Evolutionary conservation across 768 basidiomycete species (phyloP), one percentile per base, ranked within the genome.

Genomic region (Lentinula detonsa): DNA sequence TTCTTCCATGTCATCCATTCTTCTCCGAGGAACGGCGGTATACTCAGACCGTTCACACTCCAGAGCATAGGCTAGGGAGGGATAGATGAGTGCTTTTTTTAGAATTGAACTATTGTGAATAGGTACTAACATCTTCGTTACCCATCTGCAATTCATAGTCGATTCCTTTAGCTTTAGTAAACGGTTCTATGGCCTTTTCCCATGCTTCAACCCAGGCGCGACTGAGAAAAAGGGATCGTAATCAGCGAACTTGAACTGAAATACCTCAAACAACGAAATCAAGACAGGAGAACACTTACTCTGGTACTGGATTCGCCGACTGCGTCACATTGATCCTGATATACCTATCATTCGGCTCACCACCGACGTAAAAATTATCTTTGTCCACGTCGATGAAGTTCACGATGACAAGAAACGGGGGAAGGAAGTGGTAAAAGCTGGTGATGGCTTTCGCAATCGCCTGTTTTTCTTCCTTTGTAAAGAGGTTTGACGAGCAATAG

Each of bases 371-470:
- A 49, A 61, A 66, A 28, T 52, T 63, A 34, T 62, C 59, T 28
- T 65, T 16, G 3, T 61, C 62, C n/a, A 70, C 59, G n/a, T 70
- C 66, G 43, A 70, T 66, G 61, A 70, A 70, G 21, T 69, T 50
- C 21, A 70, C 66, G 23, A 67, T 60, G 52, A 70, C 69, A 33
- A 66, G 68, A 53, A 70, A 70, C 10, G 57, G 43, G 5, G 69
- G 69, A 21, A 70, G 59, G 16, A 15, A 6, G 5, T 35, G 7
- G 57, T 70, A 70, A 42, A 67, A 58, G 1, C 15, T 52, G 2
- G 68, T 69, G 10, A 70, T 61, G 4, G 66, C 66, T 35, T 60
- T 42, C 3, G 69, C 64, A 43, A 70, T 64, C 1, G 60, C 61
- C 10, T 62, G 62, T 50, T 70, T 70, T 23, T 70, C 69, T 13